A percentile compares a stretch with the other conserved stretches of the same genome.
These are phyloP conservation scores for Diophrys sp. DNA, from an alignment of 73 alveolate genomes.

Conservation along the genomic window DNA sequence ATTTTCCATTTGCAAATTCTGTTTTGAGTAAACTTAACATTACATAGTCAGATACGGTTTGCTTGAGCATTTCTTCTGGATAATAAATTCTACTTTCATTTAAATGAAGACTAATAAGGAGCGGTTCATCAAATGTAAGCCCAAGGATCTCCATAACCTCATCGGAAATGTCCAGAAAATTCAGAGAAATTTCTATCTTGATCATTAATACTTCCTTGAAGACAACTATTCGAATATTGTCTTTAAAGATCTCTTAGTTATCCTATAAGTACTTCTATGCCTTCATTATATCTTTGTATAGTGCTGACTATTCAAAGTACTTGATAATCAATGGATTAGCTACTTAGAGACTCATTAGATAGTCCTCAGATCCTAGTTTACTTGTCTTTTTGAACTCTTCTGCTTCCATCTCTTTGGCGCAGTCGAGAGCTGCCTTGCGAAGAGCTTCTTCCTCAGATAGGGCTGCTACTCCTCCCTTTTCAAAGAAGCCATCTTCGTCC, in stretches of 20 bases:
- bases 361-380: not conserved
- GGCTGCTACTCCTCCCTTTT: not conserved
- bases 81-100: constrained; percentile 22
- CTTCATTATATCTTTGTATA: constrained; percentile 15
- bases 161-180: constrained; percentile 15
- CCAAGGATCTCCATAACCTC: constrained; percentile 20
- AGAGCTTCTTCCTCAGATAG: not conserved
- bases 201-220: constrained; percentile 21
- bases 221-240: constrained; percentile 13
- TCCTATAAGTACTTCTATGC: constrained; percentile 10
- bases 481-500: not conserved
- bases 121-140: constrained; percentile 16
- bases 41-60: not conserved
- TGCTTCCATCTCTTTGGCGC: not conserved
- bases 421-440: not conserved
- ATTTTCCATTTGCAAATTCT: not conserved
- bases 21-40: constrained; percentile 12
- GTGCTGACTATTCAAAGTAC: constrained; percentile 8
- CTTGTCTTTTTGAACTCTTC: not conserved
- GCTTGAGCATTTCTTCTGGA: constrained; percentile 1
- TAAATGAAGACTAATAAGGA: constrained; percentile 14
- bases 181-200: constrained; percentile 31
- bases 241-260: constrained; percentile 7
- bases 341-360: not conserved
- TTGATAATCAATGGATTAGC: constrained; percentile 3